Base-by-base conservation (phyloP, 345 rosid species). In the Populus alba region DNA sequence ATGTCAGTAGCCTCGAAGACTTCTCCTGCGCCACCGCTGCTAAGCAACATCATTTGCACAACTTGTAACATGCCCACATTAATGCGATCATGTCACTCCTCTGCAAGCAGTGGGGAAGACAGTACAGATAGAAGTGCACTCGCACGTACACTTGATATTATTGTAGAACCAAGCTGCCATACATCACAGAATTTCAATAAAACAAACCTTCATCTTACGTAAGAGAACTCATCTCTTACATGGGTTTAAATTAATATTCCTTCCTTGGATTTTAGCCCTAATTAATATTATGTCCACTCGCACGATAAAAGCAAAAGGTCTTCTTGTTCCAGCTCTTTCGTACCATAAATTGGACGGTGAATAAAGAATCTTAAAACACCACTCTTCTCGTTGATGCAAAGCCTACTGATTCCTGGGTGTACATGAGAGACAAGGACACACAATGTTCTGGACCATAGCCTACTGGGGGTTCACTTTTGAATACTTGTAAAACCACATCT, bases 81-180 rank as follows among this genome's bases (percentile, higher is more conserved):
- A 62, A 55, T 13, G 66, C 37, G 7, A 38, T 63, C 5, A 27
- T 8, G 15, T n/a, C 41, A 22, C 51, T 13, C 27, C n/a, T 17
- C 1, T 45, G 66, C 57, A 22, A 59, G 70, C 39, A 73, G 65
- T 45, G 71, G 1, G 43, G 68, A 41, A 8, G 75, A 69, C 78
- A 79, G 78, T 74, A 79, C 71, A 75, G 82, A 59, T 73, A 57
- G 75, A 74, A 59, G 35, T 79, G 78, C 82, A 74, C 65, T 45
- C 4, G 47, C 70, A 73, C 8, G 63, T 55, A 38, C 77, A 45
- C 63, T 68, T 12, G 13, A 16, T 45, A 10, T 16, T 31, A 15
- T 2, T 7, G n/a, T 6, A 51, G n/a, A 51, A 20, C 59, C 59
- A 18, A 18, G 7, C n/a, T 2, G 1, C 9, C 22, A 7, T 0